Percentiles rank a stretch among this genome's conserved stretches.
These are phyloP conservation scores for Elongisporangium anandrum DNA, from an alignment of 352 stramenopile species.

Conservation along the genomic window DNA sequence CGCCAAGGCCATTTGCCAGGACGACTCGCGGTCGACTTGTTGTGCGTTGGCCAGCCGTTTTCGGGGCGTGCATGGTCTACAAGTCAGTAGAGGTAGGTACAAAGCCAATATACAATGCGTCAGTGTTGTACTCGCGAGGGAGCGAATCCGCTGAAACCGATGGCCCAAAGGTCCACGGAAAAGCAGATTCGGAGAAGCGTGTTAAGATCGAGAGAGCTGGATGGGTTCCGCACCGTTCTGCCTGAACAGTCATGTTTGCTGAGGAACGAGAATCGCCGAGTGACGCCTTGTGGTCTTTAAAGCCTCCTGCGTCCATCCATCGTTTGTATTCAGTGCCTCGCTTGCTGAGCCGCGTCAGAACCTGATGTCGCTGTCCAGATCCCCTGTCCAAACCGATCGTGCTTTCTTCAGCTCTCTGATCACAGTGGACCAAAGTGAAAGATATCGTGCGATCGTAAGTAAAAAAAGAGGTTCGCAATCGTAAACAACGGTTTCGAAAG, in stretches of 20 bases:
- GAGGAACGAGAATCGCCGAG: background rate
- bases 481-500: background rate
- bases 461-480: background rate
- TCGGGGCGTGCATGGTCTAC: constrained; percentile 54
- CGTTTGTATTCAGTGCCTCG: background rate
- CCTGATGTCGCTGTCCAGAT: background rate
- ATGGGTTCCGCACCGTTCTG: background rate
- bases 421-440: background rate
- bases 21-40: constrained; percentile 46
- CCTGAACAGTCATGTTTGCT: constrained; percentile 1
- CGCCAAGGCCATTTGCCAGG: constrained; percentile 1
- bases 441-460: background rate
- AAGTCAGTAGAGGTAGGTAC: constrained; percentile 4
- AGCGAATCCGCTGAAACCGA: background rate
- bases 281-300: background rate
- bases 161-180: background rate
- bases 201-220: background rate
- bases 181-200: background rate
- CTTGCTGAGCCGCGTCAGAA: background rate
- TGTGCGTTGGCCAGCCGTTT: constrained; percentile 58
- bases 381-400: background rate
- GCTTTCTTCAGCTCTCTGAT: background rate
- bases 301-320: background rate
- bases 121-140: constrained; percentile 3
- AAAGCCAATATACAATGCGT: constrained; percentile 11